Evolutionary conservation across 345 rosid genomes (phyloP).

Genomic region (Eucalyptus leucophloia): DNA sequence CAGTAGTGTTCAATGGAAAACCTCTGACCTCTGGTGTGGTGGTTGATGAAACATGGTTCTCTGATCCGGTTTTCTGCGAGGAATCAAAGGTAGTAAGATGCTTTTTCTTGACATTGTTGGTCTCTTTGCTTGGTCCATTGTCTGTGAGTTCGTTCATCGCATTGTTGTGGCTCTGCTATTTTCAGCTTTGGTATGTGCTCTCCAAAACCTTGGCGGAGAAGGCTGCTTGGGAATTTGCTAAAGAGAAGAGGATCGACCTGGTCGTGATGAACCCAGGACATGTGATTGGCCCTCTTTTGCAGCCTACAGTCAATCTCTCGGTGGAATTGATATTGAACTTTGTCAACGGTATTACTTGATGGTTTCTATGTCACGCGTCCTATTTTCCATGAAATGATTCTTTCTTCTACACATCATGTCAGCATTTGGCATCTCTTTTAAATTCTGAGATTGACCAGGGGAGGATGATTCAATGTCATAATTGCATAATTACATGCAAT

Average conservation of each 20-base stretch:
- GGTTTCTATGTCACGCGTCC: not conserved
- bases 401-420: not conserved
- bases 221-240: not conserved
- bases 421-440: not conserved
- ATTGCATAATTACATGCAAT: not conserved
- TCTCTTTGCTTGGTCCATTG: not conserved
- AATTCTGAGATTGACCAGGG: not conserved
- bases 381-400: not conserved
- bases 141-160: not conserved
- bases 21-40: not conserved
- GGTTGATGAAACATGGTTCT: conserved; percentile 20
- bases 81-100: not conserved
- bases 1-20: not conserved
- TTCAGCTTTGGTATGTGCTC: not conserved
- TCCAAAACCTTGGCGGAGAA: conserved; percentile 1
- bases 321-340: not conserved
- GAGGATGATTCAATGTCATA: not conserved
- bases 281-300: conserved; percentile 1
- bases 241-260: not conserved
- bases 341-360: not conserved
- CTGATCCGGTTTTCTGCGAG: not conserved
- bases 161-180: not conserved
- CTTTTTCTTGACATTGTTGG: not conserved
- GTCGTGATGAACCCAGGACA: not conserved
- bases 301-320: not conserved